phyloP scores from a whole-genome alignment of 2,329 filamentous ascomycete genomes.

The Lachnellula hyalina region DNA sequence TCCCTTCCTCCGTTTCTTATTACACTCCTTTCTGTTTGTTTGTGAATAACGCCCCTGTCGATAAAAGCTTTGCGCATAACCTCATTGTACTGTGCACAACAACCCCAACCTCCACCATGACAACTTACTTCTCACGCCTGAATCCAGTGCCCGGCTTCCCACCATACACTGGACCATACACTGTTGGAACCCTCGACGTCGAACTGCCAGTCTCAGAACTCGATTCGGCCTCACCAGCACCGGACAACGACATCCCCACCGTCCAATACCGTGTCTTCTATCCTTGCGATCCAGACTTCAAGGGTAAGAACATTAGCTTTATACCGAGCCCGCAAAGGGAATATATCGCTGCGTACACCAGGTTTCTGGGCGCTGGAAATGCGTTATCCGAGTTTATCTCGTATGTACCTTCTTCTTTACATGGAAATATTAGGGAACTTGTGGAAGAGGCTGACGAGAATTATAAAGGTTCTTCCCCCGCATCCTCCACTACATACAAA shows the following conservation, averaged over 20 bases:
- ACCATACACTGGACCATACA: conserved; percentile 69
- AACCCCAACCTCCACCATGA: conserved; percentile 17
- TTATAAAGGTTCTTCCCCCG: conserved; percentile 57
- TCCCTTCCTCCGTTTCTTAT: no score
- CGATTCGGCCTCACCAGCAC: conserved; percentile 47
- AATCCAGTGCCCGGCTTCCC: conserved; percentile 70
- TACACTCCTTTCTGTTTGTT: no score
- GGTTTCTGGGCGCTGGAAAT: conserved; percentile 64
- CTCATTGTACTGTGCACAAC: neutral
- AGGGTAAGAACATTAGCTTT: conserved; percentile 61
- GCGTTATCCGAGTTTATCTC: conserved; percentile 55
- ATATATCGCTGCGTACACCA: conserved; percentile 68
- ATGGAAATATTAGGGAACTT: neutral
- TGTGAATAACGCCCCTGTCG: no score
- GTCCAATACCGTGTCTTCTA: conserved; percentile 81
- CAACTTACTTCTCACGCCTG: conserved; percentile 41
- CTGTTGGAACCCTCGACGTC: conserved; percentile 73
- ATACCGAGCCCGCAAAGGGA: conserved; percentile 70
- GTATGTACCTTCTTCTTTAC: conserved; percentile 33
- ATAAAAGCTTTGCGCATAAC: no score
- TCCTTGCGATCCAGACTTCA: conserved; percentile 50
- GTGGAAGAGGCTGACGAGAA: neutral
- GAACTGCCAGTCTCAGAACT: conserved; percentile 67
- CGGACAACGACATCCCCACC: conserved; percentile 58
- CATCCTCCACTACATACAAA: conserved; percentile 66